Evolutionary conservation across 495 filamentous ascomycete genomes (phyloP).

Genomic region (Penicillium steckii): DNA sequence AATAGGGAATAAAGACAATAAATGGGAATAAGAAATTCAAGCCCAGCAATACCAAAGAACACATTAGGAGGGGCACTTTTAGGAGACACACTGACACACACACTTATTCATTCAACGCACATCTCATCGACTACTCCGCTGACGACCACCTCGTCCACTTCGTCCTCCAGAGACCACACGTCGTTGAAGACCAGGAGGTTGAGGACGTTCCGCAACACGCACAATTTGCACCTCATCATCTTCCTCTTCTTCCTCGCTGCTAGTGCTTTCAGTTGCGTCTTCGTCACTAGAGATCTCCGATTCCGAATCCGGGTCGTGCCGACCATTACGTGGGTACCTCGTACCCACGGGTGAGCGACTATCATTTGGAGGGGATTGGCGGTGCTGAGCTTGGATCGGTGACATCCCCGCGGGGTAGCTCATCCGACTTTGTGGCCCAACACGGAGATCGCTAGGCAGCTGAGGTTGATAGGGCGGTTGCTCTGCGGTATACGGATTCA

Average conservation of each 20-base stretch:
- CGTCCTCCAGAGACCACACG: conserved; percentile 18
- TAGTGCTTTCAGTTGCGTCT: conserved; percentile 12
- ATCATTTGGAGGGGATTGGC: conserved; percentile 7
- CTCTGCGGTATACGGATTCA: conserved; percentile 29
- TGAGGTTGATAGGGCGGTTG: conserved; percentile 27
- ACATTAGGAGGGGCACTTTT: conserved; percentile 1
- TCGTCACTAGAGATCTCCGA: conserved; percentile 22
- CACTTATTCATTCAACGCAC: not conserved
- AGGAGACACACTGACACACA: conserved; percentile 10
- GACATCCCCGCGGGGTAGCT: conserved; percentile 20
- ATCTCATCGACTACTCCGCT: conserved; percentile 23
- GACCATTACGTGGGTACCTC: conserved; percentile 14
- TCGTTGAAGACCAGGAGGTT: conserved; percentile 19
- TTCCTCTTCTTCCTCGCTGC: conserved; percentile 31
- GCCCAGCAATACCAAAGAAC: conserved; percentile 2
- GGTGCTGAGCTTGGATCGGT: conserved; percentile 11
- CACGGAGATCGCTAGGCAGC: conserved; percentile 32
- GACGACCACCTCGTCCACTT: conserved; percentile 14
- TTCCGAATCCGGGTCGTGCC: conserved; percentile 17
- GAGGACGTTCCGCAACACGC: conserved; percentile 31
- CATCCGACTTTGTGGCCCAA: conserved; percentile 24
- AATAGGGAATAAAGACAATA: not conserved
- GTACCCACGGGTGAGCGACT: conserved; percentile 5
- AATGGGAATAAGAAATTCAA: not conserved
- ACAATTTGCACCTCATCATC: conserved; percentile 36